Evolutionary conservation across 176 grass and related monocot genomes (phyloP).

Genomic region (Aegilops longissima): DNA sequence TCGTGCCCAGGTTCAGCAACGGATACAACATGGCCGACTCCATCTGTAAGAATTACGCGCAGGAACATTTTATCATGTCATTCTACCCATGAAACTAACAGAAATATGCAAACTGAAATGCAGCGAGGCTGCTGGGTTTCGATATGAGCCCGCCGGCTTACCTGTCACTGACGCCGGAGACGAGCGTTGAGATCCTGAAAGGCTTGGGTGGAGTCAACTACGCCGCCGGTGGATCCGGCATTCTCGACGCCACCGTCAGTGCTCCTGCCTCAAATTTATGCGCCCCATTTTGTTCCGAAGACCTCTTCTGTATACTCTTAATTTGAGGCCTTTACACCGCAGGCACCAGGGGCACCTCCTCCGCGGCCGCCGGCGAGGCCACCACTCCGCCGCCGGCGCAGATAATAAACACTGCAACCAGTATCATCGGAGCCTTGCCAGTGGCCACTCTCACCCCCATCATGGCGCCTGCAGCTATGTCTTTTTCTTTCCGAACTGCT

Average conservation of each 20-base stretch:
- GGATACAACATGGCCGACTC: slow-evolving; percentile 64
- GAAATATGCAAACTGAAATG: neutral
- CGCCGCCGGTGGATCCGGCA: slow-evolving; percentile 53
- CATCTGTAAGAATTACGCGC: slow-evolving; percentile 19
- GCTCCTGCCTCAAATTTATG: no score
- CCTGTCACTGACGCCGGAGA: slow-evolving; percentile 38
- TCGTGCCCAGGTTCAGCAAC: slow-evolving; percentile 61
- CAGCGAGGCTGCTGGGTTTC: slow-evolving; percentile 54
- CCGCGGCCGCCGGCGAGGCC: neutral
- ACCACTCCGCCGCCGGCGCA: neutral
- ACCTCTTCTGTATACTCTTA: no score
- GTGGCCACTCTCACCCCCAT: neutral
- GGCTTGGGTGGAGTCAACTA: slow-evolving; percentile 54
- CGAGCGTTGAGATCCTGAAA: slow-evolving; percentile 23
- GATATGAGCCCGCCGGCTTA: slow-evolving; percentile 54
- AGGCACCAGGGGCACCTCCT: slow-evolving; percentile 46
- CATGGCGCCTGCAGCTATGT: slow-evolving; percentile 5
- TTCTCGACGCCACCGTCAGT: slow-evolving; percentile 56
- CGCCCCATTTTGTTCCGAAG: no score
- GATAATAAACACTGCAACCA: neutral
- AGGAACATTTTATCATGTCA: no score
- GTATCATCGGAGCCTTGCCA: slow-evolving; percentile 11
- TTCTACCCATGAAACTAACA: neutral
- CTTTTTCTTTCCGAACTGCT: neutral
- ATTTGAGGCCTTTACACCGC: no score